These are phyloP conservation scores for Sporobolomyces roseus DNA, from an alignment of 768 basidiomycete species.

Conservation along the genomic window DNA sequence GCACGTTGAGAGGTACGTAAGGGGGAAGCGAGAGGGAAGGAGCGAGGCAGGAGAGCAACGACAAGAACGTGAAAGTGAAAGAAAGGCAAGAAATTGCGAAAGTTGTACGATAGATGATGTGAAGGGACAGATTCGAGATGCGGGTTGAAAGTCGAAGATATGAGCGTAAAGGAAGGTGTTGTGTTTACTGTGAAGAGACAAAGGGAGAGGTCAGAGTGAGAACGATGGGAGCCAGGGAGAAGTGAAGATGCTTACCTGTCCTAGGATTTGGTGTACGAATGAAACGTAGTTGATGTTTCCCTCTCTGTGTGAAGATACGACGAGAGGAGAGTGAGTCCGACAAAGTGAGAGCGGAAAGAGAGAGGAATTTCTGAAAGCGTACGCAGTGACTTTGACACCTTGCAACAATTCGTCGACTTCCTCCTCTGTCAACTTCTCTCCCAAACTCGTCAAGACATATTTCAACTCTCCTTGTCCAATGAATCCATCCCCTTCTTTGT, in stretches of 20 bases:
- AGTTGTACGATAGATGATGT: too few species aligned
- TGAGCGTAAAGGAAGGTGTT: background rate
- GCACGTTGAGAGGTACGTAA: too few species aligned
- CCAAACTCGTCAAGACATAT: conserved; percentile 90
- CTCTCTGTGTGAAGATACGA: conserved; percentile 57
- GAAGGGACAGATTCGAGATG: too few species aligned
- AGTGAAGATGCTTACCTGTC: conserved; percentile 52
- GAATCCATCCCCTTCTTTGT: conserved; percentile 88
- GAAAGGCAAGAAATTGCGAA: too few species aligned
- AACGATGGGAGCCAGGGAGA: background rate
- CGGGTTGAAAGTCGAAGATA: background rate
- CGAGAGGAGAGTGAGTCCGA: background rate
- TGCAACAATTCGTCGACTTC: conserved; percentile 98
- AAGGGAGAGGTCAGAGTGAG: background rate
- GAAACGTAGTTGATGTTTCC: conserved; percentile 97
- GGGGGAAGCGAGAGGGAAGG: too few species aligned
- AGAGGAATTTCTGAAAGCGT: conserved; percentile 49
- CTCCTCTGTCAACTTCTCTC: conserved; percentile 96
- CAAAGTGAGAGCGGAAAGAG: conserved; percentile 18
- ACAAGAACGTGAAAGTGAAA: too few species aligned
- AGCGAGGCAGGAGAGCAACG: too few species aligned
- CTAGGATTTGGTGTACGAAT: conserved; percentile 89
- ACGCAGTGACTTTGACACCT: conserved; percentile 86
- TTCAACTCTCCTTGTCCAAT: conserved; percentile 79
- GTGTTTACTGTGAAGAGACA: background rate